Evolutionary conservation across 2,329 filamentous ascomycete genomes (phyloP), one percentile per base, ranked within the genome.

Genomic region (Epichloe sibirici): DNA sequence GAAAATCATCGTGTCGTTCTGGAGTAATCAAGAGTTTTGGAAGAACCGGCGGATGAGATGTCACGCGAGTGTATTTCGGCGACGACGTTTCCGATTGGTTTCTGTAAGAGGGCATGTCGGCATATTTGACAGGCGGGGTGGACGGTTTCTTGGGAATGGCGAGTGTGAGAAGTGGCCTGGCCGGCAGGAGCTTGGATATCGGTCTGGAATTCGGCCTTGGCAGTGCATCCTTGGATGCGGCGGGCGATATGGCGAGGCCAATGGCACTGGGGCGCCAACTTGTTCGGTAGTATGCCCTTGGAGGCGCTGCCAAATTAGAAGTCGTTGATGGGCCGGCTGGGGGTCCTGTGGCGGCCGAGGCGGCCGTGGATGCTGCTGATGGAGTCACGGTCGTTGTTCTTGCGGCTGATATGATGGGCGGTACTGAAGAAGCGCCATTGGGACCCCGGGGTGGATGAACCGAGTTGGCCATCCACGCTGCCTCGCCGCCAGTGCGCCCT

Each of bases 111-210:
- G 44, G 28, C 35, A 37, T 44, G 4, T 50, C 40, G 39, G 42
- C 38, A n/a, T 48, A 43, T 31, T 42, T 28, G 15, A 39, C 34
- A 39, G 53, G 17, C 5, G 47, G 12, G 12, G 43, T 45, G 28
- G 54, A 35, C 17, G 42, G 34, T 28, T 40, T 56, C 38, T 42
- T 51, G 13, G 48, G 31, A 3, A 23, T 23, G 15, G 50, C 46
- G 45, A 48, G 58, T 1, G 71, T 69, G 52, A 79, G 62, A 3
- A 67, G 60, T 13, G 77, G 75, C 56, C 67, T 72, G 8, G 69
- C 69, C 9, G 74, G 74, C n/a, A 76, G 64, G 1, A 76, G 63
- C 54, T 63, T 72, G 2, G 74, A 76, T 5, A 65, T 49, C 13
- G 65, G 69, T 44, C 72, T 67, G 12, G 47, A 45, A n/a, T 57